phyloP scores from a whole-genome alignment of 169 alveolate species.

The Neospora caninum region DNA sequence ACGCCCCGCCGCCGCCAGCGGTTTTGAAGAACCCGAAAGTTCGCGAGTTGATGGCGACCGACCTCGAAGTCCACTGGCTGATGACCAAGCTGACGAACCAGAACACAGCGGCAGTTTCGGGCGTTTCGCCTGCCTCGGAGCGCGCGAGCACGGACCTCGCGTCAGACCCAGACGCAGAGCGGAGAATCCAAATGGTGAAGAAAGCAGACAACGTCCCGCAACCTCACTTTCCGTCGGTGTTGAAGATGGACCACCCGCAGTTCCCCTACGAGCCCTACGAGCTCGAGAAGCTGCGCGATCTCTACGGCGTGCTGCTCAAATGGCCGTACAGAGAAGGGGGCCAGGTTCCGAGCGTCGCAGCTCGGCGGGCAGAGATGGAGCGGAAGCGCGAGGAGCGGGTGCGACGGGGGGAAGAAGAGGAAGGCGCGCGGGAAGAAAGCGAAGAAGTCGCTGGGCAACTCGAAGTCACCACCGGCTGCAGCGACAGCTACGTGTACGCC shows the following conservation, averaged over 20 bases:
- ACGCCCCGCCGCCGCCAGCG: not conserved
- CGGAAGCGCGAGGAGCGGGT: not conserved
- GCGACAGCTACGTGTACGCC: constrained; percentile 52
- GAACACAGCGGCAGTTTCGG: not conserved
- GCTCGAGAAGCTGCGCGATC: constrained; percentile 56
- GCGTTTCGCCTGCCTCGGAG: not conserved
- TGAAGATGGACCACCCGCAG: constrained; percentile 61
- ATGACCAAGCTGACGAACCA: not conserved
- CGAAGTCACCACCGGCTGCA: constrained; percentile 50
- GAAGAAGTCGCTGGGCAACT: constrained; percentile 48
- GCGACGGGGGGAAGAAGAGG: not conserved
- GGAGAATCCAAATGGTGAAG: constrained; percentile 38
- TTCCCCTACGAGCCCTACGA: constrained; percentile 67
- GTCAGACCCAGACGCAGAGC: constrained; percentile 28
- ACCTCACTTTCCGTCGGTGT: constrained; percentile 70
- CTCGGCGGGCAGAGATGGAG: constrained; percentile 18
- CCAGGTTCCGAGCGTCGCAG: not conserved
- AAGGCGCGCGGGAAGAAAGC: constrained; percentile 19
- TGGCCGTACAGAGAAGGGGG: constrained; percentile 61
- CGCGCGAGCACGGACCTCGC: not conserved
- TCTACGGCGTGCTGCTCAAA: constrained; percentile 65
- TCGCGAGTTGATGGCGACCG: not conserved
- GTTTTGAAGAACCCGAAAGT: not conserved
- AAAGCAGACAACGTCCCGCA: constrained; percentile 54
- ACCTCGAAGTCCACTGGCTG: constrained; percentile 1